Evolutionary conservation across 345 rosid genomes (phyloP).

Genomic region (Laguncularia racemosa): DNA sequence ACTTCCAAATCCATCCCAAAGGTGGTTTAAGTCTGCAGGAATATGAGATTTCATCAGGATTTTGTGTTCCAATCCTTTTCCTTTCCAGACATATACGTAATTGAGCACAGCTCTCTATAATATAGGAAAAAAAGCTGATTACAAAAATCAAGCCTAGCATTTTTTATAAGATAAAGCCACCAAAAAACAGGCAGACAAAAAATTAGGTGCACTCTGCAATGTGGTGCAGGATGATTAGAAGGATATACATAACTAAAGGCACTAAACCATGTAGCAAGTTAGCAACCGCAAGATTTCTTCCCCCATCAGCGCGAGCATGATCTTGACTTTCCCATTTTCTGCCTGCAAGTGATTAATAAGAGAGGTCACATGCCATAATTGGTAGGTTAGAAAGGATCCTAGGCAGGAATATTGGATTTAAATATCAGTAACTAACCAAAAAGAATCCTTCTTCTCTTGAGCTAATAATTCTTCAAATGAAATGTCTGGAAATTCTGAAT

Average conservation of each 20-base stretch:
- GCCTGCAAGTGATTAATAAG: conserved; percentile 39
- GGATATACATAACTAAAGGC: conserved; percentile 3
- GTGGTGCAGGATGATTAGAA: not conserved
- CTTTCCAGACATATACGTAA: too few relatives aligned
- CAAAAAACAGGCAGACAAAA: too few relatives aligned
- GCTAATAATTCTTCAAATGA: conserved; percentile 89
- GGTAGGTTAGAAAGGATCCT: not conserved
- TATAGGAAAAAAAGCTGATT: too few relatives aligned
- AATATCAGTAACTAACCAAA: conserved; percentile 49
- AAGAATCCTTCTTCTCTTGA: conserved; percentile 82
- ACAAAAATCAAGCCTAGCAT: too few relatives aligned
- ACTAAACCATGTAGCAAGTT: conserved; percentile 2
- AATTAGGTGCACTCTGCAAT: too few relatives aligned
- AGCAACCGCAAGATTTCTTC: not conserved
- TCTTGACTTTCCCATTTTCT: conserved; percentile 60
- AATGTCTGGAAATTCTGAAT: conserved; percentile 47
- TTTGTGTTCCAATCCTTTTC: too few relatives aligned
- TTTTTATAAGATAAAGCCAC: too few relatives aligned
- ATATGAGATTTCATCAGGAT: too few relatives aligned
- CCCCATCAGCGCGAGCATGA: conserved; percentile 24
- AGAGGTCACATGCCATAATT: conserved; percentile 1
- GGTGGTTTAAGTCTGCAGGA: too few relatives aligned
- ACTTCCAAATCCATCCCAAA: too few relatives aligned
- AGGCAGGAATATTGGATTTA: not conserved
- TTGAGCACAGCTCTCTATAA: too few relatives aligned